Evolutionary conservation across 2,329 filamentous ascomycete genomes (phyloP).

Genomic region (Ophiocordyceps camponoti-leonardi): DNA sequence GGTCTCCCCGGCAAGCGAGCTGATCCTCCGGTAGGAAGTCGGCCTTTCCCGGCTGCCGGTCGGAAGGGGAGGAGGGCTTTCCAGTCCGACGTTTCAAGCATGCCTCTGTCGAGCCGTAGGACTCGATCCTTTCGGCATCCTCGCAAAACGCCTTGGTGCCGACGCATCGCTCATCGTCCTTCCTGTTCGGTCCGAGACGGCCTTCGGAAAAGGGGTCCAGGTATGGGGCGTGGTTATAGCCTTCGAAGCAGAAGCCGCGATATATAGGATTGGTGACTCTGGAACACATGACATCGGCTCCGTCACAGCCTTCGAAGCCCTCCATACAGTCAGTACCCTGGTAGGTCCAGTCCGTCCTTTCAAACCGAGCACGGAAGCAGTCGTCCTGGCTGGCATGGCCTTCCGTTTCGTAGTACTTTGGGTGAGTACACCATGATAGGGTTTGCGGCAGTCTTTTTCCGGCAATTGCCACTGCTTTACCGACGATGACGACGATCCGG

Average conservation of each 20-base stretch:
- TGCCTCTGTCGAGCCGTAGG: neutral
- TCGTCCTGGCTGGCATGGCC: neutral
- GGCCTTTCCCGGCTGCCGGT: neutral
- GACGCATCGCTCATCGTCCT: neutral
- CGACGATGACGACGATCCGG: no score
- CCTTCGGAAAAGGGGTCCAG: neutral
- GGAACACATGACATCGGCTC: constrained; percentile 1
- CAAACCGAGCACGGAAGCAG: neutral
- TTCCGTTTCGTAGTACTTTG: neutral
- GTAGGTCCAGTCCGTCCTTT: constrained; percentile 1
- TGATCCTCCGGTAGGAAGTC: neutral
- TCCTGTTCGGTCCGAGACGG: neutral
- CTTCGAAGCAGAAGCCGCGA: neutral
- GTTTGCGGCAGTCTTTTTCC: neutral
- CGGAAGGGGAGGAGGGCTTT: neutral
- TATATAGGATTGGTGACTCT: neutral
- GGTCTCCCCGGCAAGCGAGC: neutral
- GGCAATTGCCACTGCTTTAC: neutral
- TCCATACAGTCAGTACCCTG: neutral
- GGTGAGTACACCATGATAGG: neutral
- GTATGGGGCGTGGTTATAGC: neutral
- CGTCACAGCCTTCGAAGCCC: neutral
- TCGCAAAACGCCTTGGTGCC: neutral
- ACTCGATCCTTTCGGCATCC: neutral
- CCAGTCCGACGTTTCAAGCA: neutral